These are phyloP conservation scores for Boletus fagicola DNA, from an alignment of 768 basidiomycete genomes.

Conservation along the genomic window DNA sequence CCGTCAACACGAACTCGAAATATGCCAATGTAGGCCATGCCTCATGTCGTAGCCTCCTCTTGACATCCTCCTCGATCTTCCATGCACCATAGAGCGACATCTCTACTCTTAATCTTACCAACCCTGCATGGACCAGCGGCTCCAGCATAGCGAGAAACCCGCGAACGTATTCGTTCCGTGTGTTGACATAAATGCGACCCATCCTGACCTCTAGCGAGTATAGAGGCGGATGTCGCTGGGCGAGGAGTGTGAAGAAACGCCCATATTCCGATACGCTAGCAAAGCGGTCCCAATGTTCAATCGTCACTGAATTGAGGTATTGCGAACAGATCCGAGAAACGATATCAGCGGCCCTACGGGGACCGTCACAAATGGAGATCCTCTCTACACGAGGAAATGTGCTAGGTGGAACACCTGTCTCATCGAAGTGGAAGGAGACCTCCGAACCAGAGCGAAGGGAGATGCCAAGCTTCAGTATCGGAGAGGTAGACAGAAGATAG, in stretches of 20 bases:
- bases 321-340: conserved; percentile 9
- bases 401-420: neutral
- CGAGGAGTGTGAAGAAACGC: neutral
- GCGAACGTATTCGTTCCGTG: conserved; percentile 2
- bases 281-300: conserved; percentile 2
- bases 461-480: conserved; percentile 6
- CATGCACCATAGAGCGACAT: conserved; percentile 9
- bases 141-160: conserved; percentile 6
- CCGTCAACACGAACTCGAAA: conserved; percentile 16
- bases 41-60: conserved; percentile 4
- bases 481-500: conserved; percentile 7
- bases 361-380: conserved; percentile 5
- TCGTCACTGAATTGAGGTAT: conserved; percentile 8
- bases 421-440: neutral
- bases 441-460: conserved; percentile 6
- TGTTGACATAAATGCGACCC: neutral
- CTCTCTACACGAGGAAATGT: conserved; percentile 5
- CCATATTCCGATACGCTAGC: conserved; percentile 2
- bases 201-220: conserved; percentile 6
- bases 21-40: conserved; percentile 9
- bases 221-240: conserved; percentile 4
- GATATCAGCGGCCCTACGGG: conserved; percentile 5
- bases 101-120: conserved; percentile 4
- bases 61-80: conserved; percentile 9
- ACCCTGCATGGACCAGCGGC: conserved; percentile 3